These are phyloP conservation scores for Xylaria longipes DNA, from an alignment of 495 filamentous ascomycete genomes.

Conservation along the genomic window DNA sequence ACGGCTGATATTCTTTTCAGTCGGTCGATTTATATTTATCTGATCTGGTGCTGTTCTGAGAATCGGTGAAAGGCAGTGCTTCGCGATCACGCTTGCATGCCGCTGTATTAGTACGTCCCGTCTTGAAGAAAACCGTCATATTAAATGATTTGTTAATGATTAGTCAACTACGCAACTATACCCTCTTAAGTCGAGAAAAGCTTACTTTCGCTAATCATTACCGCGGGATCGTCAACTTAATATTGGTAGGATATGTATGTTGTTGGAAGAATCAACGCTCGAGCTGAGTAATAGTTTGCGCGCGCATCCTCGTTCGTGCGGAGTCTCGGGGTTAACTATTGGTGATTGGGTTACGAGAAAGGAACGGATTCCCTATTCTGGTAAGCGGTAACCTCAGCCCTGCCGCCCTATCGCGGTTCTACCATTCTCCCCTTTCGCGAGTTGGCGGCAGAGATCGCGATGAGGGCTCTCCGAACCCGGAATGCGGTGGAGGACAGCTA, in stretches of 20 bases:
- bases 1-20: constrained; percentile 1
- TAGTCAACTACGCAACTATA: constrained; percentile 11
- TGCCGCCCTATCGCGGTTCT: constrained; percentile 8
- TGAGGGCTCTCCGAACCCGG: constrained; percentile 19
- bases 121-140: background rate
- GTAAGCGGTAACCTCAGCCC: constrained; percentile 23
- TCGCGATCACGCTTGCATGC: constrained; percentile 8
- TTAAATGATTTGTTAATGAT: constrained; percentile 18
- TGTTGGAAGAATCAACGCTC: background rate
- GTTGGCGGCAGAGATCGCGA: background rate
- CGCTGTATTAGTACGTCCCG: background rate
- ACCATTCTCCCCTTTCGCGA: background rate
- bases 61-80: constrained; percentile 10
- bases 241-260: background rate
- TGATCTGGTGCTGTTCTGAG: constrained; percentile 4
- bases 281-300: constrained; percentile 25
- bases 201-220: constrained; percentile 2
- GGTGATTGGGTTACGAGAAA: constrained; percentile 15
- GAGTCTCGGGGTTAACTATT: constrained; percentile 3
- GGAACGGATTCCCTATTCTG: background rate
- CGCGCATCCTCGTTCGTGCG: background rate
- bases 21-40: background rate
- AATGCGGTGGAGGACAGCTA: constrained; percentile 5
- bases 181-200: constrained; percentile 5
- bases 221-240: background rate